These are phyloP conservation scores for Phytomonas sp. DNA, from an alignment of 208 protist species.

Conservation along the genomic window DNA sequence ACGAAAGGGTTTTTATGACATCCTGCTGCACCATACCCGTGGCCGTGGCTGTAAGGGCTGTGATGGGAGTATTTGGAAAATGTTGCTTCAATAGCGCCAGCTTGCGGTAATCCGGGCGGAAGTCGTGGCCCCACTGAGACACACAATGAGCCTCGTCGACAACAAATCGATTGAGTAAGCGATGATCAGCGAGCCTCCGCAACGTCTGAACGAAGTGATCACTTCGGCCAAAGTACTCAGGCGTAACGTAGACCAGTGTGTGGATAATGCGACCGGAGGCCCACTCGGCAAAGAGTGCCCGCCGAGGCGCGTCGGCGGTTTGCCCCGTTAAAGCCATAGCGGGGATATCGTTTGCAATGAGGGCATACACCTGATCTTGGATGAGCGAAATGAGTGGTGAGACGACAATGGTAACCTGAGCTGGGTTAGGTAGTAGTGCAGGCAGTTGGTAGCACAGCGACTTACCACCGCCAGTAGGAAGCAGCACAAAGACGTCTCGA, in stretches of 20 bases:
- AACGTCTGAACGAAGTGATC: conserved; percentile 64
- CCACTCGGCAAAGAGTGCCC: conserved; percentile 66
- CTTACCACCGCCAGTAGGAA: conserved; percentile 94
- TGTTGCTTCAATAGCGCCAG: conserved; percentile 59
- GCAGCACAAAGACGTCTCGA: conserved; percentile 92
- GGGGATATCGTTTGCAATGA: conserved; percentile 76
- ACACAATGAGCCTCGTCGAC: conserved; percentile 97
- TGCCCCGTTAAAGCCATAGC: conserved; percentile 77
- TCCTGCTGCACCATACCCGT: conserved; percentile 77
- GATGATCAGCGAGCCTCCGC: conserved; percentile 30
- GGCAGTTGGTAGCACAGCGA: conserved; percentile 95
- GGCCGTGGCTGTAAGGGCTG: conserved; percentile 81
- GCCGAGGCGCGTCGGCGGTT: conserved; percentile 41
- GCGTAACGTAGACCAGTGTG: conserved; percentile 79
- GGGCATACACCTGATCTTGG: conserved; percentile 92
- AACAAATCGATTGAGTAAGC: conserved; percentile 67
- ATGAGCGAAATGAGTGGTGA: conserved; percentile 96
- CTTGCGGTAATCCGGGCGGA: conserved; percentile 83
- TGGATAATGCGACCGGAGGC: conserved; percentile 38
- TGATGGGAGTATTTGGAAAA: conserved; percentile 62
- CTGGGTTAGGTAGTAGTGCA: conserved; percentile 77
- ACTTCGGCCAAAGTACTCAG: conserved; percentile 84
- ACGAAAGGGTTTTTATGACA: conserved; percentile 71
- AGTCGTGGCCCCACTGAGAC: conserved; percentile 97
- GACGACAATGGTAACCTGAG: conserved; percentile 88